These are phyloP conservation scores for Clonostachys sp. DNA, from an alignment of 2,329 filamentous ascomycete genomes.

Conservation along the genomic window DNA sequence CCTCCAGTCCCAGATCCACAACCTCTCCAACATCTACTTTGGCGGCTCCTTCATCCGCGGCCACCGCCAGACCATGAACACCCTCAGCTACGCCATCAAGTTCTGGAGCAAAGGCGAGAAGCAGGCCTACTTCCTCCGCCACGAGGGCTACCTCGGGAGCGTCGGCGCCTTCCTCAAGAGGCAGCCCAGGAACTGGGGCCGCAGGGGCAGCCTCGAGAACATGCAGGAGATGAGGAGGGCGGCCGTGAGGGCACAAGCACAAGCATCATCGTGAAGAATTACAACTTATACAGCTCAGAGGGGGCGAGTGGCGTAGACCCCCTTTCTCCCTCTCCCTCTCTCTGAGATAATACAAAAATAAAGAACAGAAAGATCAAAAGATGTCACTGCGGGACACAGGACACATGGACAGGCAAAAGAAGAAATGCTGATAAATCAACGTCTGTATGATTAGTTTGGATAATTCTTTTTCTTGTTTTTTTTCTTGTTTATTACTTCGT, in stretches of 20 bases:
- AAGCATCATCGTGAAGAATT: no score
- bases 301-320: no score
- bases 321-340: no score
- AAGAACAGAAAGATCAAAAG: no score
- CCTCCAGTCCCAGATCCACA: slow-evolving; percentile 93
- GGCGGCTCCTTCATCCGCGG: slow-evolving; percentile 95
- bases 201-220: slow-evolving; percentile 70
- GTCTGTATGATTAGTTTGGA: no score
- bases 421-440: no score
- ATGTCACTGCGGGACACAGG: no score
- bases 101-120: slow-evolving; percentile 96
- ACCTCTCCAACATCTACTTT: slow-evolving; percentile 91
- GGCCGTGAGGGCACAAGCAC: background rate
- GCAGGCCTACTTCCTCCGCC: slow-evolving; percentile 91
- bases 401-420: no score
- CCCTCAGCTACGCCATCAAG: slow-evolving; percentile 90
- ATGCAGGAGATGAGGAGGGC: slow-evolving; percentile 13
- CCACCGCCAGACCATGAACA: slow-evolving; percentile 97
- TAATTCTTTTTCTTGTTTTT: no score
- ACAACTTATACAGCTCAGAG: no score
- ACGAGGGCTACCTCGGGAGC: slow-evolving; percentile 91
- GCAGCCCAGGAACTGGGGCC: slow-evolving; percentile 87
- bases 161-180: slow-evolving; percentile 93
- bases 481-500: no score
- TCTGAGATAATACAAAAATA: no score